These are phyloP conservation scores for Rhizodiscina lignyota DNA, from an alignment of 495 filamentous ascomycete species.

Conservation along the genomic window DNA sequence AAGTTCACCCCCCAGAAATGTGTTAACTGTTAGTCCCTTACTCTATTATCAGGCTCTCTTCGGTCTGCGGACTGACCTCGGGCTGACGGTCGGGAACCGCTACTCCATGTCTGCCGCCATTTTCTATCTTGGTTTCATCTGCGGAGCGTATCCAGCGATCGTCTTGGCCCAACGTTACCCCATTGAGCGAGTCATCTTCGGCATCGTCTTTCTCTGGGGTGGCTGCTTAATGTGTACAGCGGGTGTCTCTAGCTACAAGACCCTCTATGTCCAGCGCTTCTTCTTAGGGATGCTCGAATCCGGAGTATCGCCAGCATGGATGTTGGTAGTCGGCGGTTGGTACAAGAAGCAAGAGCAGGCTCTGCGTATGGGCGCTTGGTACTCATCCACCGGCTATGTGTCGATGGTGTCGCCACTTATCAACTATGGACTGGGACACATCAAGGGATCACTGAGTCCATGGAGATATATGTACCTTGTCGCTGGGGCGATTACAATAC, in stretches of 20 bases:
- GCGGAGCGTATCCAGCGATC: constrained; percentile 28
- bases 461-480: constrained; percentile 20
- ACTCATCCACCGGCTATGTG: constrained; percentile 30
- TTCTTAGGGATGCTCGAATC: constrained; percentile 30
- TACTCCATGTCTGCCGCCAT: constrained; percentile 25
- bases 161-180: constrained; percentile 27
- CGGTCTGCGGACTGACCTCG: constrained; percentile 22
- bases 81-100: constrained; percentile 21
- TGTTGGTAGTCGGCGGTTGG: constrained; percentile 28
- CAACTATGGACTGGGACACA: constrained; percentile 33
- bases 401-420: constrained; percentile 30
- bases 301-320: constrained; percentile 28
- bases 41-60: constrained; percentile 20
- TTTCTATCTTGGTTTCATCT: constrained; percentile 32
- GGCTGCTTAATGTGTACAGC: constrained; percentile 23
- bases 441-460: constrained; percentile 16
- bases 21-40: neutral
- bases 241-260: constrained; percentile 20
- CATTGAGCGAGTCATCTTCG: constrained; percentile 27
- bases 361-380: constrained; percentile 25
- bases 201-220: constrained; percentile 22
- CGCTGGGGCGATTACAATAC: constrained; percentile 31
- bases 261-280: constrained; percentile 28
- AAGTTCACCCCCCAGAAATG: constrained; percentile 3
- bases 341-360: constrained; percentile 31